Evolutionary conservation across 2,329 filamentous ascomycete species (phyloP).

Genomic region (Botrytis squamosa): DNA sequence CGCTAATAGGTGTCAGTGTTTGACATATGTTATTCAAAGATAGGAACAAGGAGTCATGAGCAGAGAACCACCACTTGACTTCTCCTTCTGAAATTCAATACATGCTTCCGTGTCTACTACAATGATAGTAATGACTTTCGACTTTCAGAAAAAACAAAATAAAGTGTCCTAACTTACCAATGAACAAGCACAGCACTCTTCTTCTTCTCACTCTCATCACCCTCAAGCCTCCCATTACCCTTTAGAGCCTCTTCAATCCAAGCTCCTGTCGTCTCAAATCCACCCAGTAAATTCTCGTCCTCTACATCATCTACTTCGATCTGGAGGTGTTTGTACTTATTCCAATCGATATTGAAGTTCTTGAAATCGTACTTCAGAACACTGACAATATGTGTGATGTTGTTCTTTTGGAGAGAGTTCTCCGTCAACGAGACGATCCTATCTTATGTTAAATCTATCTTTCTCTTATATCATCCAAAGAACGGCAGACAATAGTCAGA

Average conservation of each 20-base stretch:
- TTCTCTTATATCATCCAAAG: not conserved
- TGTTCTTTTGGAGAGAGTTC: slow-evolving; percentile 65
- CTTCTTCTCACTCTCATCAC: slow-evolving; percentile 50
- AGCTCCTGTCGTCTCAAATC: slow-evolving; percentile 73
- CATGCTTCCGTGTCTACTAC: not conserved
- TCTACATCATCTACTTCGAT: slow-evolving; percentile 90
- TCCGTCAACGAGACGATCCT: slow-evolving; percentile 76
- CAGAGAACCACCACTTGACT: slow-evolving; percentile 2
- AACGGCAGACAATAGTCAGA: not conserved
- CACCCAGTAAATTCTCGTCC: slow-evolving; percentile 79
- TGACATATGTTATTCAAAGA: not conserved
- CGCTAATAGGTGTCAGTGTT: slow-evolving; percentile 53
- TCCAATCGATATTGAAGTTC: slow-evolving; percentile 49
- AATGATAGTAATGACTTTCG: not conserved
- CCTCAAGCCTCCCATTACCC: slow-evolving; percentile 48
- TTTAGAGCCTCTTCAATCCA: slow-evolving; percentile 79
- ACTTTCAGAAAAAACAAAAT: slow-evolving; percentile 19
- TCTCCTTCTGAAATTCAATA: not conserved
- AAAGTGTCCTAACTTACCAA: slow-evolving; percentile 54
- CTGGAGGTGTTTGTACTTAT: slow-evolving; percentile 67
- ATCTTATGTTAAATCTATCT: slow-evolving; percentile 27
- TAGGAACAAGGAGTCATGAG: not conserved
- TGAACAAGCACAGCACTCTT: slow-evolving; percentile 65
- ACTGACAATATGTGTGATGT: slow-evolving; percentile 89
- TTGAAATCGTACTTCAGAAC: slow-evolving; percentile 64